Conservation (phyloP, 73 alveolate genomes). For the Paramecium primaurelia region DNA sequence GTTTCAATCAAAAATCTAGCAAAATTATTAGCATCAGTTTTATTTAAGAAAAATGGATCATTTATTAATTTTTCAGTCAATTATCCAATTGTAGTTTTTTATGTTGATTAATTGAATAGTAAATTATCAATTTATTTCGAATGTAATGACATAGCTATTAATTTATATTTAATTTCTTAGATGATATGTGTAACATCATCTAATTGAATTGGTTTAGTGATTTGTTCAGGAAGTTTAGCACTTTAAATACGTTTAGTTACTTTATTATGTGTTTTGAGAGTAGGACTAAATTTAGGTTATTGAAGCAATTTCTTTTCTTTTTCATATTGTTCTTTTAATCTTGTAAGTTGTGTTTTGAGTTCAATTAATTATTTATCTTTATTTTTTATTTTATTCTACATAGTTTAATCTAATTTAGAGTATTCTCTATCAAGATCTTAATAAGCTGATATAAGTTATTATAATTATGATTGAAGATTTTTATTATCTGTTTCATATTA, state of each 20-base stretch:
- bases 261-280: constrained; percentile 3
- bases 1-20: not conserved
- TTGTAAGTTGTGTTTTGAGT: not conserved
- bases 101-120: not conserved
- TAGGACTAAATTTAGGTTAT: not conserved
- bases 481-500: not conserved
- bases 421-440: constrained; percentile 7
- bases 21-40: not conserved
- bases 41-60: not conserved
- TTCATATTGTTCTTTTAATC: not conserved
- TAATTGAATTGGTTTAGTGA: not conserved
- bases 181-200: not conserved
- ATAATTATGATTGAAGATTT: not conserved
- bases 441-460: not conserved
- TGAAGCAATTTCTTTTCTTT: not conserved
- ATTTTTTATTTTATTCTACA: not conserved
- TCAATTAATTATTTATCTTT: not conserved
- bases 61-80: not conserved
- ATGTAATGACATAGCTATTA: not conserved
- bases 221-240: constrained; percentile 13
- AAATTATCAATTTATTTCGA: not conserved
- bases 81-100: not conserved
- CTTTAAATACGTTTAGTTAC: not conserved
- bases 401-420: not conserved
- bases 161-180: not conserved